These are phyloP conservation scores for Ecytonucleospora hepatopenaei DNA, from an alignment of 371 early-diverging fungal genomes.

Conservation along the genomic window DNA sequence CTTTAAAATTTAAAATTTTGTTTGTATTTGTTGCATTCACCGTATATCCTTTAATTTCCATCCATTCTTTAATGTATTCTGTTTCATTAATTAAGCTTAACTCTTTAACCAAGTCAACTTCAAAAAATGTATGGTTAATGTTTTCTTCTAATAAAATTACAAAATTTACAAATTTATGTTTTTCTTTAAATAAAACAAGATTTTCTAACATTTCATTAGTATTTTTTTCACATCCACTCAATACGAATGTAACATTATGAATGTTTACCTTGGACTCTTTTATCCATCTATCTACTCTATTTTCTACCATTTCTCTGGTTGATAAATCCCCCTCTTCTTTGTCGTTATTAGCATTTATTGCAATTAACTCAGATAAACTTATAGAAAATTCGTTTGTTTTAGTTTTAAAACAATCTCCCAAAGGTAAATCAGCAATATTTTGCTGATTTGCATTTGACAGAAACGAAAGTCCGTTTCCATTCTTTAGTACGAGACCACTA, in stretches of 20 bases:
- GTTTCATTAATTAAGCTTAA: no score
- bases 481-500: constrained; percentile 82
- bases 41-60: no score
- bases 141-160: no score
- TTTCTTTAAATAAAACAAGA: not conserved
- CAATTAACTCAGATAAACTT: constrained; percentile 92
- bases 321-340: constrained; percentile 63
- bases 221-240: no score
- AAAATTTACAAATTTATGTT: not conserved
- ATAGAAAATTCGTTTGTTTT: constrained; percentile 85
- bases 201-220: not conserved
- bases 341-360: constrained; percentile 68
- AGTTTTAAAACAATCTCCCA: constrained; percentile 89
- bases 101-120: no score
- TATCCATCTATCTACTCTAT: constrained; percentile 86
- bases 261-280: constrained; percentile 96
- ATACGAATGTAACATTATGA: no score
- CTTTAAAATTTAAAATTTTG: no score
- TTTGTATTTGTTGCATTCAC: no score
- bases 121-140: no score
- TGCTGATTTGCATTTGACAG: constrained; percentile 66
- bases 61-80: no score
- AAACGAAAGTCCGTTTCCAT: constrained; percentile 78
- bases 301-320: constrained; percentile 83
- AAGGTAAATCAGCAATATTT: constrained; percentile 68